A percentile compares a stretch with the other conserved stretches of the same genome.
These are phyloP conservation scores for Paraphoma sp. DNA, from an alignment of 2,329 filamentous ascomycete species.

Conservation along the genomic window DNA sequence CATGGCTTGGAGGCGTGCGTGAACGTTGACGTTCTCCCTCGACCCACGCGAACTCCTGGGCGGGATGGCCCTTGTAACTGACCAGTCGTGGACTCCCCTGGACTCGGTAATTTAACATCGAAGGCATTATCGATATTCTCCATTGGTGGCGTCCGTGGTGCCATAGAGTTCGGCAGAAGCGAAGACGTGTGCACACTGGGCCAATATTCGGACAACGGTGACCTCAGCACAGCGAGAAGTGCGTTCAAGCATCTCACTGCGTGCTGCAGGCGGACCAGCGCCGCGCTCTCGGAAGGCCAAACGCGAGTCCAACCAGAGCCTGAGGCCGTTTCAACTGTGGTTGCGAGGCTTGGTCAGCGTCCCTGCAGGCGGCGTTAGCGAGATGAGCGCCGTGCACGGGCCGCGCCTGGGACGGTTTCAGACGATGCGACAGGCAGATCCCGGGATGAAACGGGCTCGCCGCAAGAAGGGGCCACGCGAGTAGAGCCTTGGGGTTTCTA, in stretches of 20 bases:
- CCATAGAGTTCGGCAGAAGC: background rate
- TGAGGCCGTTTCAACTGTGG: conserved; percentile 29
- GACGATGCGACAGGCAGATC: conserved; percentile 28
- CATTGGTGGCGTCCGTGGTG: background rate
- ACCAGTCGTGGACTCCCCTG: background rate
- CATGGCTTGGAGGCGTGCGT: background rate
- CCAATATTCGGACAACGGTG: background rate
- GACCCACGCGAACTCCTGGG: background rate
- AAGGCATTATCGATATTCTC: background rate
- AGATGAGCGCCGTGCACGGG: conserved; percentile 35
- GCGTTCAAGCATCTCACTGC: conserved; percentile 9
- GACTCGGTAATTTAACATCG: background rate
- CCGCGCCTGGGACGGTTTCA: conserved; percentile 40
- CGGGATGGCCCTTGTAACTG: background rate
- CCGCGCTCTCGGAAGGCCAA: conserved; percentile 22
- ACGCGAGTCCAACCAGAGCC: conserved; percentile 26
- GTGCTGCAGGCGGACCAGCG: conserved; percentile 4
- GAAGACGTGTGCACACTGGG: background rate
- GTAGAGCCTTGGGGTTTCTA: conserved; percentile 1
- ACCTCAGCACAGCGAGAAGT: background rate
- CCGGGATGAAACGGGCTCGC: conserved; percentile 26
- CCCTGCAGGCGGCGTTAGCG: conserved; percentile 33
- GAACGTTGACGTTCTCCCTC: background rate
- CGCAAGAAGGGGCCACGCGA: conserved; percentile 6
- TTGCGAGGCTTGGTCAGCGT: conserved; percentile 23